Conservation (phyloP, 495 filamentous ascomycete species). For the Margaritispora aquatica region DNA sequence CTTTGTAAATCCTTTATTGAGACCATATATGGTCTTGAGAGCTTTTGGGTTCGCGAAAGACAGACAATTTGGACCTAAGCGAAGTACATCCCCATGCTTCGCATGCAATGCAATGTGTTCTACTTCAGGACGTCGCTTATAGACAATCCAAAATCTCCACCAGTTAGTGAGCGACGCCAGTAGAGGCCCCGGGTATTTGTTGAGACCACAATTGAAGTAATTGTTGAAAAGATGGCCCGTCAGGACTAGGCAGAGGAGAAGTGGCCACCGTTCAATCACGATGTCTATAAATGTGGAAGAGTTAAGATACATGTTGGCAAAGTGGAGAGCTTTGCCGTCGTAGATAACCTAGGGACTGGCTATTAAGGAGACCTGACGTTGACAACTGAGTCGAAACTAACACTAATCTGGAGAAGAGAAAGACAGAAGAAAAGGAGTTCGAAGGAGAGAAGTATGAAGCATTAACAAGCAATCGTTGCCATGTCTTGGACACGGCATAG, state of each 20-base stretch:
- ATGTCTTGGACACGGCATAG: no score
- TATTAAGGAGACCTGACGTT: no score
- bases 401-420: not conserved
- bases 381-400: no score
- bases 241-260: slow-evolving; percentile 26
- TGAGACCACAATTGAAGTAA: slow-evolving; percentile 52
- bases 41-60: slow-evolving; percentile 49
- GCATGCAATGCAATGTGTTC: slow-evolving; percentile 62
- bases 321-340: no score
- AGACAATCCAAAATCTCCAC: slow-evolving; percentile 66
- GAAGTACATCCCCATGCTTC: slow-evolving; percentile 53
- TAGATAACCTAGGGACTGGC: no score
- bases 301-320: no score
- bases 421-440: not conserved
- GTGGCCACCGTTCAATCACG: slow-evolving; percentile 43
- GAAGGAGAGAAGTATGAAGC: no score
- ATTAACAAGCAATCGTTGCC: no score
- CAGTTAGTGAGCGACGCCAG: slow-evolving; percentile 60
- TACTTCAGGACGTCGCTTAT: slow-evolving; percentile 52
- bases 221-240: slow-evolving; percentile 46
- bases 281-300: no score
- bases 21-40: slow-evolving; percentile 68
- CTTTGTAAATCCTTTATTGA: slow-evolving; percentile 79
- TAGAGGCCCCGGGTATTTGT: slow-evolving; percentile 61
- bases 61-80: slow-evolving; percentile 49